Evolutionary conservation across 148 eudicot species (phyloP).

Genomic region (Rhododendron simsii): DNA sequence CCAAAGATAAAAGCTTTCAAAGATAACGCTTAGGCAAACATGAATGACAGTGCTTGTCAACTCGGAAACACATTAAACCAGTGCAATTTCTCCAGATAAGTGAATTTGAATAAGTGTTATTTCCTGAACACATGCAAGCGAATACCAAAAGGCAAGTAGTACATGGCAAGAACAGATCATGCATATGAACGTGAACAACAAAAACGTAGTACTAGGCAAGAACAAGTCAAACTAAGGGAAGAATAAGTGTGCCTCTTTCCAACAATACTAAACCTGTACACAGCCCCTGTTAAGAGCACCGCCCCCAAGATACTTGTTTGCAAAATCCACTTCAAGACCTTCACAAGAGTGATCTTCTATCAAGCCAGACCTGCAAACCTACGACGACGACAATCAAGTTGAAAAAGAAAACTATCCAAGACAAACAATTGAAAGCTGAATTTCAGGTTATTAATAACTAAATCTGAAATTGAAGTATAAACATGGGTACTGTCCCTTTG

Average conservation of each 20-base stretch:
- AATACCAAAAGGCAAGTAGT: background rate
- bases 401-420: background rate
- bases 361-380: constrained; percentile 67
- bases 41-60: background rate
- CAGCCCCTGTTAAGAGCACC: constrained; percentile 85
- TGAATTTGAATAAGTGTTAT: background rate
- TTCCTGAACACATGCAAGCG: background rate
- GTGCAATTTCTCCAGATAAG: background rate
- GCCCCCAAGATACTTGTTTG: constrained; percentile 88
- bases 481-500: background rate
- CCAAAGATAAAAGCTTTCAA: background rate
- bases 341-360: constrained; percentile 77
- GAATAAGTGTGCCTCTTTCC: constrained; percentile 1
- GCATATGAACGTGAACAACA: background rate
- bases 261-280: constrained; percentile 58
- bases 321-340: constrained; percentile 94
- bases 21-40: background rate
- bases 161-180: background rate
- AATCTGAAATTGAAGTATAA: background rate
- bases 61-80: background rate
- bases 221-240: background rate
- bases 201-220: background rate
- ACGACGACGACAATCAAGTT: constrained; percentile 11
- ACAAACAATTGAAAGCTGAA: background rate
- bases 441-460: background rate